Conservation (phyloP, 2,329 filamentous ascomycete genomes). For the Diplodia intermedia region DNA sequence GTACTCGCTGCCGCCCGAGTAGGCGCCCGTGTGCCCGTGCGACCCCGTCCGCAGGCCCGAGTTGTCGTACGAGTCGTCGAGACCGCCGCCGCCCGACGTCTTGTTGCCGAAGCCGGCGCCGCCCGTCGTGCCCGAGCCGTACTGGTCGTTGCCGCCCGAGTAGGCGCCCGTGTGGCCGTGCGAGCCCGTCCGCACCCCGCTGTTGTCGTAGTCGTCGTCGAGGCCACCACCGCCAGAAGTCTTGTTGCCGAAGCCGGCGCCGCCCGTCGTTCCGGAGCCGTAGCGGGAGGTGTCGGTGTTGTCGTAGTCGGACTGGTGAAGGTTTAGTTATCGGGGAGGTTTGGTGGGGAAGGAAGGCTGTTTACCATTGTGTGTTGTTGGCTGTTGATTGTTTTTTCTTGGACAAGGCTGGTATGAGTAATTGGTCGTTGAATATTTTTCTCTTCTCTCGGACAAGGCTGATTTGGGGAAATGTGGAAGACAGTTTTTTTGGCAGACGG, state of each 20-base stretch:
- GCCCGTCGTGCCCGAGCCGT: constrained; percentile 26
- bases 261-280: constrained; percentile 41
- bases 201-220: too few species aligned
- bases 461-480: neutral
- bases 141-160: too few species aligned
- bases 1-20: constrained; percentile 41
- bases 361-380: constrained; percentile 19
- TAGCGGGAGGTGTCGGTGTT: constrained; percentile 37
- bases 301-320: constrained; percentile 21
- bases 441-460: neutral
- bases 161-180: too few species aligned
- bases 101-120: constrained; percentile 51
- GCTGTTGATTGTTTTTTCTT: neutral
- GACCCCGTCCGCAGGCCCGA: constrained; percentile 40
- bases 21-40: constrained; percentile 40
- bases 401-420: neutral
- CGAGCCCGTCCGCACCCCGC: too few species aligned
- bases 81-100: constrained; percentile 33
- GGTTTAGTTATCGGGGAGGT: neutral
- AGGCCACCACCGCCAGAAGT: too few species aligned
- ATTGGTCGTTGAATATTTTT: neutral
- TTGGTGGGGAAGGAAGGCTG: neutral
- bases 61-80: constrained; percentile 34
- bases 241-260: too few species aligned
- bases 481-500: neutral